Percentiles rank a stretch among this genome's conserved stretches.
Conservation (phyloP, 2,329 filamentous ascomycete species). For the Exutisphaerella laricina region DNA sequence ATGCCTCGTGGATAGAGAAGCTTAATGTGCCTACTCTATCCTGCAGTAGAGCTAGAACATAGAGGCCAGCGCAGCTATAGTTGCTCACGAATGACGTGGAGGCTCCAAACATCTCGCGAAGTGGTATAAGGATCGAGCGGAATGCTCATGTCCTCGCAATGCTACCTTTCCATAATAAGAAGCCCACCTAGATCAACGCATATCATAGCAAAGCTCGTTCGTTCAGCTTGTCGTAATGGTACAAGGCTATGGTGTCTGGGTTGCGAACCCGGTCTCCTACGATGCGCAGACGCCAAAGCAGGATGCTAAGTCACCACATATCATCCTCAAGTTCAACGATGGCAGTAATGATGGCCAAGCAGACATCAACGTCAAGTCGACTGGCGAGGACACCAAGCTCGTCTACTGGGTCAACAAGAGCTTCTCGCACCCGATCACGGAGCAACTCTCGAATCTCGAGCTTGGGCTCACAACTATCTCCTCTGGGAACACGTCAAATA, state of each 20-base stretch:
- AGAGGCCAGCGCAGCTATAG: background rate
- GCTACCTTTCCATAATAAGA: background rate
- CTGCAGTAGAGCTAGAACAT: background rate
- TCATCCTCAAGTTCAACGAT: slow-evolving; percentile 30
- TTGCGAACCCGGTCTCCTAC: slow-evolving; percentile 7
- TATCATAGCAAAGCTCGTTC: no score
- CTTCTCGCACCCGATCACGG: slow-evolving; percentile 29
- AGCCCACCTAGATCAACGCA: background rate
- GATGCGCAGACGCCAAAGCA: slow-evolving; percentile 17
- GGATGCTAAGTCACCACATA: slow-evolving; percentile 26
- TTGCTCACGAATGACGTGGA: background rate
- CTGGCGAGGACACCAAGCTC: slow-evolving; percentile 26
- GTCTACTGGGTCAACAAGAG: slow-evolving; percentile 33
- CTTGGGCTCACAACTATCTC: slow-evolving; percentile 27
- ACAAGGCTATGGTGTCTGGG: slow-evolving; percentile 8
- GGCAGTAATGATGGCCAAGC: slow-evolving; percentile 21
- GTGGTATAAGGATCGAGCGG: background rate
- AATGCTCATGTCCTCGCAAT: background rate
- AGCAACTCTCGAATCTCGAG: slow-evolving; percentile 19
- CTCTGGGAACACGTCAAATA: slow-evolving; percentile 10
- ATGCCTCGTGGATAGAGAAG: background rate
- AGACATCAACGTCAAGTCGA: slow-evolving; percentile 35
- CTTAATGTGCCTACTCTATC: background rate
- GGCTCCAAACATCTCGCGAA: background rate
- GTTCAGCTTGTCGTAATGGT: background rate